Evolutionary conservation across 2,329 filamentous ascomycete species (phyloP), one percentile per base, ranked within the genome.

Genomic region (Helotiales sp.): DNA sequence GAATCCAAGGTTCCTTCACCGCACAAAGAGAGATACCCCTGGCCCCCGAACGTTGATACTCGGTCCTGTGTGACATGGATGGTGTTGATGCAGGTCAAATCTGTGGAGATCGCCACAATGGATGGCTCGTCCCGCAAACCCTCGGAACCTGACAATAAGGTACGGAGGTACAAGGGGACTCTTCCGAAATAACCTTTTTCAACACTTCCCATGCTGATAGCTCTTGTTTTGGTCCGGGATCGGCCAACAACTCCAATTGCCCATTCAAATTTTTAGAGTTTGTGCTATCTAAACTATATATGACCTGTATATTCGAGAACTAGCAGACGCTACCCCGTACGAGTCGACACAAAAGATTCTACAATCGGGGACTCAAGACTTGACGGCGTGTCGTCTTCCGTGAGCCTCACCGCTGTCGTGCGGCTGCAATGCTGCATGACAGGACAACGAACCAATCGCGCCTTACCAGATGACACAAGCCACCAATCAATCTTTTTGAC

Each of bases 351-450:
- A 12, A 29, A 33, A 17, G 9, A 48, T 17, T 40, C 25, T 27
- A 30, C 25, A 30, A 40, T 22, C 12, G 10, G n/a, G 27, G 27
- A 25, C 42, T 48, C 36, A 57, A 40, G 52, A 13, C 27, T 42
- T 36, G 38, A 29, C 58, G 54, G 54, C 42, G 44, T 56, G 34
- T 49, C 29, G 42, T 27, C 24, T 25, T 51, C 54, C 50, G 51
- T 7, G 7, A 51, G 54, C 36, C 53, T 60, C 47, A 55, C 58
- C 54, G 52, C 54, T 55, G 44, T 10, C 27, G 36, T 48, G 38
- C 34, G 38, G 38, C 54, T 47, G 31, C 30, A 22, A n/a, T n/a
- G 29, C 22, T 52, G 24, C 25, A 25, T 51, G 48, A 25, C 17
- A 36, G 13, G 13, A 53, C 27, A 25, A 30, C 40, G 22, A n/a